Evolutionary conservation across 306 rosid species (phyloP).

Genomic region (Fragaria nilgerrensis): DNA sequence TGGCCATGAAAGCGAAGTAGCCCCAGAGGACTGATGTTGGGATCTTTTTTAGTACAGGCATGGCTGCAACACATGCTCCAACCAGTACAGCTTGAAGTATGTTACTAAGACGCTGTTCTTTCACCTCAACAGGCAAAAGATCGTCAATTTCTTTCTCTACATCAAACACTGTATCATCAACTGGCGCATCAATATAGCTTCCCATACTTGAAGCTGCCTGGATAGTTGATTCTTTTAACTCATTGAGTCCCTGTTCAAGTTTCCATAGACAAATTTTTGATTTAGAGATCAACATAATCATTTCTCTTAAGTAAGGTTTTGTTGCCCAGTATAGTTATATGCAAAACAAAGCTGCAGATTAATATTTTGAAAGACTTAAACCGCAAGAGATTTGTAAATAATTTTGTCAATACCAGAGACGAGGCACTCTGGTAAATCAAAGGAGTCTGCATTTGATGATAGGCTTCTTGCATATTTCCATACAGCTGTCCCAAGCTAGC

Average conservation of each 20-base stretch:
- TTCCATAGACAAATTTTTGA: background rate
- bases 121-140: constrained; percentile 90
- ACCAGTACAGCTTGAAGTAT: constrained; percentile 83
- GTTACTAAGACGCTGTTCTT: constrained; percentile 91
- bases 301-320: background rate
- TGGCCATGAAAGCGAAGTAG: constrained; percentile 98
- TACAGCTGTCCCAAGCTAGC: constrained; percentile 92
- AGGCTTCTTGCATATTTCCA: constrained; percentile 94
- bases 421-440: constrained; percentile 73
- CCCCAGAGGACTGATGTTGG: constrained; percentile 99
- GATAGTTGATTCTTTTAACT: constrained; percentile 82
- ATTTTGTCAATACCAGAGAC: constrained; percentile 41
- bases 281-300: background rate
- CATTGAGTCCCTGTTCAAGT: constrained; percentile 67
- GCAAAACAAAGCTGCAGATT: background rate
- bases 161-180: constrained; percentile 79
- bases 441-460: constrained; percentile 96
- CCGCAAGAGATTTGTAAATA: background rate
- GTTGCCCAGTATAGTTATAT: background rate
- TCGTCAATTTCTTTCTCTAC: constrained; percentile 95
- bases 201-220: constrained; percentile 85
- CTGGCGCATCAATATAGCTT: constrained; percentile 66
- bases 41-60: constrained; percentile 88
- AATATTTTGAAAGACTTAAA: background rate
- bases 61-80: constrained; percentile 95